Evolutionary conservation across 192 early-diverging fungal species (phyloP).

Genomic region (Coemansia sp.): DNA sequence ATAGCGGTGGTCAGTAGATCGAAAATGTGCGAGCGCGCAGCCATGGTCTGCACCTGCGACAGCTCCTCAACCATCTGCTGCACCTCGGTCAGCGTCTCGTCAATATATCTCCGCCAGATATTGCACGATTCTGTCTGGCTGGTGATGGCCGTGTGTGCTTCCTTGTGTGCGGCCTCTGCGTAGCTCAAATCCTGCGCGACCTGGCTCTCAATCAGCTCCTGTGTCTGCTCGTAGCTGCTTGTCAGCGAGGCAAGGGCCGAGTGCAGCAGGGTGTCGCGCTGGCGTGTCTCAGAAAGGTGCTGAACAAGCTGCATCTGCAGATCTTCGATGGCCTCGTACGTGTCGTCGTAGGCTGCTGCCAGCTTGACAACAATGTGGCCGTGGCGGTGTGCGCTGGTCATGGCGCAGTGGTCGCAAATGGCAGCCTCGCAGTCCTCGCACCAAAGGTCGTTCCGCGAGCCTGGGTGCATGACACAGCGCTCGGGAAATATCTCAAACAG

Average conservation of each 20-base stretch:
- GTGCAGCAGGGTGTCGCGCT: constrained; percentile 19
- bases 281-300: constrained; percentile 25
- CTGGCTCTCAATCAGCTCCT: constrained; percentile 4
- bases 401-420: constrained; percentile 30
- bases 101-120: constrained; percentile 27
- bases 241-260: not conserved
- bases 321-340: constrained; percentile 36
- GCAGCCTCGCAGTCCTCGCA: constrained; percentile 28
- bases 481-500: too few species aligned
- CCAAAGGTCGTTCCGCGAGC: constrained; percentile 38
- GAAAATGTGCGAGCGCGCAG: constrained; percentile 13
- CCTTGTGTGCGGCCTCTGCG: not conserved
- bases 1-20: constrained; percentile 10
- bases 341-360: constrained; percentile 43
- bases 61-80: constrained; percentile 42
- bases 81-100: constrained; percentile 20
- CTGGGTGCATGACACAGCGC: constrained; percentile 42
- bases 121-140: constrained; percentile 1
- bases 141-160: not conserved
- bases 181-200: not conserved
- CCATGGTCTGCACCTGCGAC: constrained; percentile 30
- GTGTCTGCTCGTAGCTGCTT: constrained; percentile 8
- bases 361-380: constrained; percentile 22
- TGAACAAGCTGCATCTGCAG: constrained; percentile 29
- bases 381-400: constrained; percentile 2